phyloP scores from a whole-genome alignment of 768 basidiomycete species.

The Rhodotorula paludigena region DNA sequence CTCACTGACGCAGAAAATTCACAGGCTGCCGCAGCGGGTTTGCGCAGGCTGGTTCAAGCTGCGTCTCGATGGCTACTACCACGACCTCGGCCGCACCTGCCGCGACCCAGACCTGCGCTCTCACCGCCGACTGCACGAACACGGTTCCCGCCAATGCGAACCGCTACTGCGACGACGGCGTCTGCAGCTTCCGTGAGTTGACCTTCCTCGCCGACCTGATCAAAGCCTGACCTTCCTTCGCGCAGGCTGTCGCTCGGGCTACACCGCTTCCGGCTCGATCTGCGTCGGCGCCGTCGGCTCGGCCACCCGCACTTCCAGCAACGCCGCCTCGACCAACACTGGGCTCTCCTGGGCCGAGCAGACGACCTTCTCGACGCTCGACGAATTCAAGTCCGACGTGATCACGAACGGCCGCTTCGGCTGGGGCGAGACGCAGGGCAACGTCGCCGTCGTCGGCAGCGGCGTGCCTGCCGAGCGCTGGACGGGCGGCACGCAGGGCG shows the following conservation, averaged over 20 bases:
- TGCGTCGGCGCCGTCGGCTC: neutral
- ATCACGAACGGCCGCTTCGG: conserved; percentile 14
- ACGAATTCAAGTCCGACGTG: conserved; percentile 18
- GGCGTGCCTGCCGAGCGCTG: conserved; percentile 19
- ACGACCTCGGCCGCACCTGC: neutral
- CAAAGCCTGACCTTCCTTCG: neutral
- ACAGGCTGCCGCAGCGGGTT: conserved; percentile 5
- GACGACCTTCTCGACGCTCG: conserved; percentile 16
- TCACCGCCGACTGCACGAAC: neutral
- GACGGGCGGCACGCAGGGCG: conserved; percentile 9
- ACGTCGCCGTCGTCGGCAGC: conserved; percentile 2
- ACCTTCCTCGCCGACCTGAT: neutral
- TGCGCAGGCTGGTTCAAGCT: neutral
- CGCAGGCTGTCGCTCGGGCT: conserved; percentile 1
- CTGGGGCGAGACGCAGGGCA: conserved; percentile 23
- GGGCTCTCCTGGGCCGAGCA: conserved; percentile 2
- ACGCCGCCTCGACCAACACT: neutral
- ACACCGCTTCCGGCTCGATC: neutral
- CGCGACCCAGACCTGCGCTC: neutral
- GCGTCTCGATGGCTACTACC: neutral
- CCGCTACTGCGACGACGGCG: neutral
- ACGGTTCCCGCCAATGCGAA: neutral
- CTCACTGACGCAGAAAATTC: too few relatives aligned
- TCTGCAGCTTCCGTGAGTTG: neutral
- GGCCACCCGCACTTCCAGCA: too few relatives aligned